Evolutionary conservation across 2,329 filamentous ascomycete species (phyloP), one percentile per base, ranked within the genome.

Genomic region (Calycina marina): DNA sequence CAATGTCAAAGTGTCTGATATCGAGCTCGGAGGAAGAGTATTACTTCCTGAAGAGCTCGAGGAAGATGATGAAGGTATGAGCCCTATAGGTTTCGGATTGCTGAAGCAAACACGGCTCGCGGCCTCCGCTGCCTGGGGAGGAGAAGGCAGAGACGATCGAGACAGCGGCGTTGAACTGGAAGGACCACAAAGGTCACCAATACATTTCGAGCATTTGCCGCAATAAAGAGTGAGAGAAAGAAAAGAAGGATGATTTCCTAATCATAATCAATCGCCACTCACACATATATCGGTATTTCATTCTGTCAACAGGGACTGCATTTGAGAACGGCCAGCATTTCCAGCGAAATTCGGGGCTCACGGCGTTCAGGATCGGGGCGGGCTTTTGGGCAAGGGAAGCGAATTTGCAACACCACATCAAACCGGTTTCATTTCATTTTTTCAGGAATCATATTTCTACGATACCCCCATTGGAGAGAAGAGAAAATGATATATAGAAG

Each of bases 11-110:
- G 70, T 80, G 6, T 81, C 74, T 42, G 88, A 96, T 48, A 66
- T 93, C 18, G 71, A 81, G 46, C 60, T 94, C 3, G 84, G 85
- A 9, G 85, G 85, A 0, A 70, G 84, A 14, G 79, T 93, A 2
- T 62, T 94, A 3, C 64, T 69, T 3, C 64, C 68, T 0, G 80
- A 88, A 40, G 79, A 86, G 29, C 58, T 73, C 4, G 60, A 67
- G 8, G 30, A 30, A 12, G 40, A 44, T n/a, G 43, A 39, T 17
- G 47, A 52, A 30, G 49, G 45, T 0, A 43, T 51, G 45, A 46
- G 42, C 24, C 41, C 45, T 17, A 41, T 51, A 10, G 47, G 46
- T 3, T 39, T 41, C 4, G 34, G 31, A 14, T 38, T 52, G 29
- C 28, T 53, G 10, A 37, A 41, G 37, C 46, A 51, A 38, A 48